Conservation (phyloP, 192 early-diverging fungal species). For the Rhizophagus clarus region DNA sequence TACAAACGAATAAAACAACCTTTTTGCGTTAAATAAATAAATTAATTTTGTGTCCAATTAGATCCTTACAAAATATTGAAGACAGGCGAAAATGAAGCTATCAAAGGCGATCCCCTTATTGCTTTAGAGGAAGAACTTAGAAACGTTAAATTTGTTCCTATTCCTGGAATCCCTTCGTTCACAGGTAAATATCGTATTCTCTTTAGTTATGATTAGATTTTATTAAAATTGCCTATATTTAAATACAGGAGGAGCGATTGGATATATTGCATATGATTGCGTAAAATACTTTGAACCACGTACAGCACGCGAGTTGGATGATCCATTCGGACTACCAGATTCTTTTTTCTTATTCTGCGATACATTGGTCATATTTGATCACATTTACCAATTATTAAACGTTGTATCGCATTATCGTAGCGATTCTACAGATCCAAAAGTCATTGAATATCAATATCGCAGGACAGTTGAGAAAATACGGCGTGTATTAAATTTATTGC, state of each 20-base stretch:
- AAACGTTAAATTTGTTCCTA: conserved; percentile 71
- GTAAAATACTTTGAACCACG: conserved; percentile 98
- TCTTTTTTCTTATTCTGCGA: conserved; percentile 95
- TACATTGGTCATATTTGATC: conserved; percentile 95
- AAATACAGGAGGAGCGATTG: conserved; percentile 87
- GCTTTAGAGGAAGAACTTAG: conserved; percentile 86
- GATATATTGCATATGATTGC: conserved; percentile 97
- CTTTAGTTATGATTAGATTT: neutral
- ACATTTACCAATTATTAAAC: conserved; percentile 88
- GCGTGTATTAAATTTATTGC: conserved; percentile 67
- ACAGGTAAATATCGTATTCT: conserved; percentile 57
- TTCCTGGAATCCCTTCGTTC: conserved; percentile 83
- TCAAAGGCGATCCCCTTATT: conserved; percentile 83
- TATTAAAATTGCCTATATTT: neutral
- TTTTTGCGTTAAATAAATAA: conserved; percentile 5
- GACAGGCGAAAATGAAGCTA: conserved; percentile 69
- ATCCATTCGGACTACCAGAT: conserved; percentile 90
- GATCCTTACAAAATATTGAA: conserved; percentile 87
- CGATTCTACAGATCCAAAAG: conserved; percentile 55
- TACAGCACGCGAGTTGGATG: conserved; percentile 74
- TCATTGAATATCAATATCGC: conserved; percentile 64
- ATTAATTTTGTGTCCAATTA: conserved; percentile 35
- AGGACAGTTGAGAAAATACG: conserved; percentile 72
- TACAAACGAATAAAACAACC: neutral
- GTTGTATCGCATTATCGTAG: conserved; percentile 89